A percentile compares a stretch with the other conserved stretches of the same genome.
phyloP scores from a whole-genome alignment of 225 moss, liverwort and hornwort species.

The Polytrichum commune region DNA sequence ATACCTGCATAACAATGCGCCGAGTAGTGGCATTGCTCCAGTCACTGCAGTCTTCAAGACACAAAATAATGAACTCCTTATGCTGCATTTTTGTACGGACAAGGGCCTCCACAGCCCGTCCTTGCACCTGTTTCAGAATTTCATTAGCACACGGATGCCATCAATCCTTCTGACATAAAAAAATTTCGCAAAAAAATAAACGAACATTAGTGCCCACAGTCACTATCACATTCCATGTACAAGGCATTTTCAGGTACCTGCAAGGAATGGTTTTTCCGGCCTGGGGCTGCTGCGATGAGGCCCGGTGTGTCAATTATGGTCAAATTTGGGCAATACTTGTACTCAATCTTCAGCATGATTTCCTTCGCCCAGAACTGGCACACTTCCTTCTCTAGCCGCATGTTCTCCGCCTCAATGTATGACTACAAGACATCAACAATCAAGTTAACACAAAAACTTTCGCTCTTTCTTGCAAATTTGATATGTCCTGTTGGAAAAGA shows the following conservation, averaged over 20 bases:
- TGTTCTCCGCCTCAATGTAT: conserved; percentile 90
- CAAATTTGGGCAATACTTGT: conserved; percentile 93
- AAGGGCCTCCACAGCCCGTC: conserved; percentile 85
- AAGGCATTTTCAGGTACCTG: conserved; percentile 42
- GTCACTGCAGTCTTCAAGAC: conserved; percentile 97
- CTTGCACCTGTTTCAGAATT: conserved; percentile 60
- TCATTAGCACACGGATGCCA: no score
- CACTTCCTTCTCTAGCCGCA: conserved; percentile 89
- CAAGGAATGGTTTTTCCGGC: conserved; percentile 79
- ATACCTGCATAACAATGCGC: conserved; percentile 95
- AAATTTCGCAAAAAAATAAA: no score
- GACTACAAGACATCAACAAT: conserved; percentile 39
- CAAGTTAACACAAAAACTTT: no score
- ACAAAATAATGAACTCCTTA: conserved; percentile 92
- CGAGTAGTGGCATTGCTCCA: conserved; percentile 99
- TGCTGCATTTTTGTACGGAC: conserved; percentile 92
- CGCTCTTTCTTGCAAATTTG: no score
- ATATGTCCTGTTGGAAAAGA: no score
- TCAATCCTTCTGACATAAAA: no score
- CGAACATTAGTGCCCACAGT: no score
- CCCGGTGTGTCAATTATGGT: conserved; percentile 99
- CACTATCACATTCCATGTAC: no score
- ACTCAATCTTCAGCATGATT: conserved; percentile 93
- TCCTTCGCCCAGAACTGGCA: conserved; percentile 96
- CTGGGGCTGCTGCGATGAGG: conserved; percentile 94